Conservation (phyloP, 352 stramenopile genomes). For the Globisporangium middletonii region DNA sequence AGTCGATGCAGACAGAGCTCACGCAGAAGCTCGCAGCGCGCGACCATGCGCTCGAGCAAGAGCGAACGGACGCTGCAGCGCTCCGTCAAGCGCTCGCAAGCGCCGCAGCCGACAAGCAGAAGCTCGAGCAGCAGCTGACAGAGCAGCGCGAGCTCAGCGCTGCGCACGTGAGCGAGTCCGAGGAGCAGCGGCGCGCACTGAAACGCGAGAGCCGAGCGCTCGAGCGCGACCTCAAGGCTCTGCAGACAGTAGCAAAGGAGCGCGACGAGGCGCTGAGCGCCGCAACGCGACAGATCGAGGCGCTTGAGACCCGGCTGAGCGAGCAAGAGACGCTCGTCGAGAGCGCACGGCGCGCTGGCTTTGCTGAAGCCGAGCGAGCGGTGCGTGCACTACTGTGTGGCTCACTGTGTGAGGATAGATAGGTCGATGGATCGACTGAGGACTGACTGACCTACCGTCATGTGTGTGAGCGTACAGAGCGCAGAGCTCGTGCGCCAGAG, state of each 20-base stretch:
- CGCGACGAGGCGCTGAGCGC: slow-evolving; percentile 37
- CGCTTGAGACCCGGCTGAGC: slow-evolving; percentile 28
- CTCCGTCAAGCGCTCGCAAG: slow-evolving; percentile 21
- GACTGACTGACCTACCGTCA: background rate
- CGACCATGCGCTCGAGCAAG: slow-evolving; percentile 19
- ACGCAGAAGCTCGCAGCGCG: slow-evolving; percentile 12
- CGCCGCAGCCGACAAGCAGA: background rate
- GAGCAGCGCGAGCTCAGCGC: slow-evolving; percentile 12
- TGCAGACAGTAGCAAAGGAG: slow-evolving; percentile 43
- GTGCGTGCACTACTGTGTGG: slow-evolving; percentile 12
- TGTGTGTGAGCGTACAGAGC: slow-evolving; percentile 18
- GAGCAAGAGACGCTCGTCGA: slow-evolving; percentile 28
- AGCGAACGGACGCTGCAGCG: slow-evolving; percentile 9
- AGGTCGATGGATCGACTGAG: background rate
- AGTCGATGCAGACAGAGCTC: slow-evolving; percentile 15
- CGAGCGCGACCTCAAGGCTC: slow-evolving; percentile 55
- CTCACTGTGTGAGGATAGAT: background rate
- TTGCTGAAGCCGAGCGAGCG: slow-evolving; percentile 41
- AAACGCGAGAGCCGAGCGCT: slow-evolving; percentile 53
- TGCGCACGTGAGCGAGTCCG: slow-evolving; percentile 33
- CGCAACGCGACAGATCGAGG: slow-evolving; percentile 26
- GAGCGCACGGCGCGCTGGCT: slow-evolving; percentile 27
- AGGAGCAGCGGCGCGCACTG: slow-evolving; percentile 40
- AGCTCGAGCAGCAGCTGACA: slow-evolving; percentile 24
- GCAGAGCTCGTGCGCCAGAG: slow-evolving; percentile 37